Evolutionary conservation across 768 basidiomycete genomes (phyloP).

Genomic region (Boletus tomentosulus): DNA sequence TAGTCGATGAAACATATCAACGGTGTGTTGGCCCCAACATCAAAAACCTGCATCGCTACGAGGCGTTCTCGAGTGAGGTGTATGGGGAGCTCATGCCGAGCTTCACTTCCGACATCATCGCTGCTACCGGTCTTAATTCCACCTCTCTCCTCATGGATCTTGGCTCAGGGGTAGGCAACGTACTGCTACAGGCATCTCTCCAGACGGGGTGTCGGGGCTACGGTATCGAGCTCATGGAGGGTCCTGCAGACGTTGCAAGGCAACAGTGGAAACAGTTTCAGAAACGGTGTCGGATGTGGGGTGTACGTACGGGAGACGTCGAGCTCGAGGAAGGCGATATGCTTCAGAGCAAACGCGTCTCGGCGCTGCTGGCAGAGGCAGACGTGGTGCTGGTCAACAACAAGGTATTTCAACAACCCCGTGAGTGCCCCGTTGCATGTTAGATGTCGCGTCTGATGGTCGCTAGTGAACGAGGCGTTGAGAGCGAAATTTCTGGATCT

Average conservation of each 20-base stretch:
- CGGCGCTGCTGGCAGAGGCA: conserved; percentile 69
- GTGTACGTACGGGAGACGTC: conserved; percentile 67
- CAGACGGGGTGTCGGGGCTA: conserved; percentile 76
- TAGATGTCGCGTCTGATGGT: not conserved
- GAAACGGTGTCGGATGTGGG: conserved; percentile 89
- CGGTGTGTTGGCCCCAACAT: conserved; percentile 89
- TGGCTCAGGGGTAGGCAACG: conserved; percentile 84
- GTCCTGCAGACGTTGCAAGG: conserved; percentile 76
- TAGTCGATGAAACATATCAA: conserved; percentile 91
- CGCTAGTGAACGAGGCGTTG: conserved; percentile 79
- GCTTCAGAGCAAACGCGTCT: conserved; percentile 60
- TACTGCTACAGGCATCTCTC: conserved; percentile 74
- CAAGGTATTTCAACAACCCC: conserved; percentile 70
- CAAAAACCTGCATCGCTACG: conserved; percentile 74
- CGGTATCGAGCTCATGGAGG: conserved; percentile 75
- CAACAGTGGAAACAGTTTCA: conserved; percentile 71
- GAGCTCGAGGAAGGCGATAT: conserved; percentile 87
- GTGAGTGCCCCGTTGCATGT: conserved; percentile 44
- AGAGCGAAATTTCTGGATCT: conserved; percentile 90
- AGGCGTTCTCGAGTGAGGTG: conserved; percentile 77
- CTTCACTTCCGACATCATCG: conserved; percentile 54
- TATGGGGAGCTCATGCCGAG: conserved; percentile 89
- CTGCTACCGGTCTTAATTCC: conserved; percentile 45
- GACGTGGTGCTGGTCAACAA: conserved; percentile 93
- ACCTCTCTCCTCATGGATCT: conserved; percentile 76